Conservation (phyloP, 2,329 filamentous ascomycete genomes). For the Fusarium albosuccineum region DNA sequence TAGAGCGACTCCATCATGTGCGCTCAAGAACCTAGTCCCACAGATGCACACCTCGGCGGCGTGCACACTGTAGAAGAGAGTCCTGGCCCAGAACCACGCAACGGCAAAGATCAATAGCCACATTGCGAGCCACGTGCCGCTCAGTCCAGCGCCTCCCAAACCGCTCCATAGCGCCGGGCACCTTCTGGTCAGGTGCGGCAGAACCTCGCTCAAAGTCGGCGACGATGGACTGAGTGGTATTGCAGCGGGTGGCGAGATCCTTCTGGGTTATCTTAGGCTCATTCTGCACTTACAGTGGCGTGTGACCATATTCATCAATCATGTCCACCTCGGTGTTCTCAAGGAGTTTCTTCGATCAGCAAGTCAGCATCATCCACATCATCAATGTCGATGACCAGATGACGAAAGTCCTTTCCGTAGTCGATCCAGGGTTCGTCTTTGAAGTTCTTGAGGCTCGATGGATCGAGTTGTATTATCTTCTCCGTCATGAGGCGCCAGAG, state of each 20-base stretch:
- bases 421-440: slow-evolving; percentile 63
- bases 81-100: too few relatives aligned
- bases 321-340: too few relatives aligned
- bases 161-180: slow-evolving; percentile 82
- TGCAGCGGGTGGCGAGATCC: slow-evolving; percentile 86
- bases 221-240: slow-evolving; percentile 83
- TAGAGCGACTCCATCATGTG: too few relatives aligned
- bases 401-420: slow-evolving; percentile 71
- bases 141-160: neutral
- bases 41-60: too few relatives aligned
- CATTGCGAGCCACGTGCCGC: slow-evolving; percentile 4
- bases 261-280: slow-evolving; percentile 98
- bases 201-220: slow-evolving; percentile 87
- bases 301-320: too few relatives aligned
- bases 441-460: slow-evolving; percentile 56
- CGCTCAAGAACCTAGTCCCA: too few relatives aligned
- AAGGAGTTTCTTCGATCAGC: slow-evolving; percentile 78
- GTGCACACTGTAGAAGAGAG: too few relatives aligned
- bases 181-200: slow-evolving; percentile 85
- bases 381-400: slow-evolving; percentile 86
- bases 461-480: slow-evolving; percentile 55
- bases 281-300: too few relatives aligned
- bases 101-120: slow-evolving; percentile 3
- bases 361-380: slow-evolving; percentile 93
- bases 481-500: slow-evolving; percentile 56